Evolutionary conservation across 2,329 filamentous ascomycete species (phyloP).

Genomic region (Alternaria brassicicola): DNA sequence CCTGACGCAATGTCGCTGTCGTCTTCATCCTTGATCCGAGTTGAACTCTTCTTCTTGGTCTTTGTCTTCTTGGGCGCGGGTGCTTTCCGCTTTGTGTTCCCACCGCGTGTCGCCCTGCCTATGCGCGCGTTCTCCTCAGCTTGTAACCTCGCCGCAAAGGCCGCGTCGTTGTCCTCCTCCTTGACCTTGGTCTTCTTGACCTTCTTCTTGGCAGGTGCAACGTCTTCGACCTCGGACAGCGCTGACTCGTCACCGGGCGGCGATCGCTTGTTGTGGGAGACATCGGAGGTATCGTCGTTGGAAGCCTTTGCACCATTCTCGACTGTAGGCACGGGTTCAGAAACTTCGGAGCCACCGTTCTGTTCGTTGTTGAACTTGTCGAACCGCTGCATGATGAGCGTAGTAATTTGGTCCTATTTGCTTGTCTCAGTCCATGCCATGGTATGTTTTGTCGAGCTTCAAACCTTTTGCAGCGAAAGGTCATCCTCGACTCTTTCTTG

Average conservation of each 20-base stretch:
- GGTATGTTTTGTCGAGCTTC: conserved; percentile 2
- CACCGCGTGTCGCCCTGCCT: conserved; percentile 74
- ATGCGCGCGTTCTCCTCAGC: conserved; percentile 83
- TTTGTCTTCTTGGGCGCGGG: conserved; percentile 63
- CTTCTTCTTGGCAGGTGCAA: conserved; percentile 55
- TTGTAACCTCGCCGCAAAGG: conserved; percentile 84
- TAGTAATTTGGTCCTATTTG: conserved; percentile 52
- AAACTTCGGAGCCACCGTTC: conserved; percentile 40
- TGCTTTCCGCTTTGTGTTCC: conserved; percentile 62
- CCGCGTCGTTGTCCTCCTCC: conserved; percentile 81
- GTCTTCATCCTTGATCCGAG: conserved; percentile 77
- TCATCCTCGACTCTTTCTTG: conserved; percentile 66
- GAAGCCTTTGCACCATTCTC: conserved; percentile 39
- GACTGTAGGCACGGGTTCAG: conserved; percentile 49
- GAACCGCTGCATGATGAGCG: conserved; percentile 58
- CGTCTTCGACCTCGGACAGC: conserved; percentile 50
- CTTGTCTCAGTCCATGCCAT: conserved; percentile 18
- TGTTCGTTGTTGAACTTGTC: conserved; percentile 53
- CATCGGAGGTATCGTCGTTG: conserved; percentile 32
- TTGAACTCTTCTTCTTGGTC: conserved; percentile 73
- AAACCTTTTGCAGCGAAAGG: conserved; percentile 66
- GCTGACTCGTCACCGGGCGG: conserved; percentile 49
- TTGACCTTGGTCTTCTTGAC: conserved; percentile 71
- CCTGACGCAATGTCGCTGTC: conserved; percentile 76
- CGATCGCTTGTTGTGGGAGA: conserved; percentile 51